These are phyloP conservation scores for Spathaspora hagerdaliae DNA, from an alignment of 805 yeast species.

Conservation along the genomic window DNA sequence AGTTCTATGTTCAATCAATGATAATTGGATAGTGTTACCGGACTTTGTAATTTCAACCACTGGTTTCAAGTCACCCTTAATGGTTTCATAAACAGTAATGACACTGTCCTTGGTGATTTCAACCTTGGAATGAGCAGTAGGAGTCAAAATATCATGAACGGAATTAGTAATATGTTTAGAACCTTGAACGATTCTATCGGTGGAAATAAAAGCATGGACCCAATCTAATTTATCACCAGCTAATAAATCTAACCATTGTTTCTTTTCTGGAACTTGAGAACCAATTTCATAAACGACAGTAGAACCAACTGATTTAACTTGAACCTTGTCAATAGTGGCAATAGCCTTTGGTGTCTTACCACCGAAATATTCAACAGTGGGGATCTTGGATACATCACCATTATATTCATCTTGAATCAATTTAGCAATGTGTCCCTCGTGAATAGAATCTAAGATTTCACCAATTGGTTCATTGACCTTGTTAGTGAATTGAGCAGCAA, in stretches of 20 bases:
- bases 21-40: conserved; percentile 56
- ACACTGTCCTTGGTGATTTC: conserved; percentile 55
- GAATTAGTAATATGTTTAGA: conserved; percentile 77
- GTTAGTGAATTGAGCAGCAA: conserved; percentile 89
- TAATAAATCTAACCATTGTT: conserved; percentile 70
- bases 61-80: conserved; percentile 66
- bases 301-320: conserved; percentile 9
- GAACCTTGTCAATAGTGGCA: conserved; percentile 16
- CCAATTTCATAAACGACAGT: conserved; percentile 36
- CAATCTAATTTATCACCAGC: conserved; percentile 80
- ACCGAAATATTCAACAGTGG: conserved; percentile 87
- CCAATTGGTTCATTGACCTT: conserved; percentile 89
- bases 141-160: conserved; percentile 73
- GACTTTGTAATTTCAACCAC: conserved; percentile 58
- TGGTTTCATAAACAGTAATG: conserved; percentile 63
- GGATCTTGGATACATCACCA: conserved; percentile 69
- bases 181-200: conserved; percentile 82
- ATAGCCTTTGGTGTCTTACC: conserved; percentile 44
- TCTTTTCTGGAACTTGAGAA: conserved; percentile 24
- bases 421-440: conserved; percentile 79
- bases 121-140: conserved; percentile 56
- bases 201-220: conserved; percentile 86
- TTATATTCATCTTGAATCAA: conserved; percentile 66
- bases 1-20: conserved; percentile 84
- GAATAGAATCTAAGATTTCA: conserved; percentile 82